Conservation (phyloP, 345 rosid genomes). For the Populus alba region DNA sequence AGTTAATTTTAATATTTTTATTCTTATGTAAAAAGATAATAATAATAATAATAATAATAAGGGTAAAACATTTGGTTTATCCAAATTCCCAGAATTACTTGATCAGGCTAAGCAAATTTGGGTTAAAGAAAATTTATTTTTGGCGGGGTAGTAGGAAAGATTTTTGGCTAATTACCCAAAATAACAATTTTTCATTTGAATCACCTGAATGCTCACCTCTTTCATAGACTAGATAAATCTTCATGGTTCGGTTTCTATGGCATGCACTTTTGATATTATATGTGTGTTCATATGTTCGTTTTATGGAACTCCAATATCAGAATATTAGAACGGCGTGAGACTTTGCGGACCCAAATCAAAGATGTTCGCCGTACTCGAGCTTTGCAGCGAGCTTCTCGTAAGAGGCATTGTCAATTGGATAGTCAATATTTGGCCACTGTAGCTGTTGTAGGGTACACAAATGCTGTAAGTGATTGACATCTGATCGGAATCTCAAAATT, state of each 20-base stretch:
- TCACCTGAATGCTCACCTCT: too few species aligned
- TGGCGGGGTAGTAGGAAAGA: too few species aligned
- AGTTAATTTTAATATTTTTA: too few species aligned
- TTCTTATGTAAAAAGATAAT: too few species aligned
- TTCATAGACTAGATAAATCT: not conserved
- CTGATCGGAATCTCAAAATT: not conserved
- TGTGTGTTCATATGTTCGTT: not conserved
- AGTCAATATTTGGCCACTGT: constrained; percentile 62
- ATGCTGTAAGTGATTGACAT: constrained; percentile 67
- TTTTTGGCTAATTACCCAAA: too few species aligned
- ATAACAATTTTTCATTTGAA: too few species aligned
- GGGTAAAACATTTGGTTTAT: too few species aligned
- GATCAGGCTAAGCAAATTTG: too few species aligned
- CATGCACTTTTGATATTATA: not conserved
- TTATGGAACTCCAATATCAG: constrained; percentile 34
- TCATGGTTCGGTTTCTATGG: not conserved
- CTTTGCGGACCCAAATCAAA: constrained; percentile 66
- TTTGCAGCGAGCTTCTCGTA: constrained; percentile 80
- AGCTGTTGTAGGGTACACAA: constrained; percentile 96
- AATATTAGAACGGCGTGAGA: constrained; percentile 63
- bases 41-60: too few species aligned
- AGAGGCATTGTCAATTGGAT: constrained; percentile 47
- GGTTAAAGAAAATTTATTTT: too few species aligned
- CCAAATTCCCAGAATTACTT: too few species aligned
- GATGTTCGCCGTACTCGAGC: constrained; percentile 84